These are phyloP conservation scores for Nicotiana benthamiana DNA, from an alignment of 257 asterid species.

Conservation along the genomic window DNA sequence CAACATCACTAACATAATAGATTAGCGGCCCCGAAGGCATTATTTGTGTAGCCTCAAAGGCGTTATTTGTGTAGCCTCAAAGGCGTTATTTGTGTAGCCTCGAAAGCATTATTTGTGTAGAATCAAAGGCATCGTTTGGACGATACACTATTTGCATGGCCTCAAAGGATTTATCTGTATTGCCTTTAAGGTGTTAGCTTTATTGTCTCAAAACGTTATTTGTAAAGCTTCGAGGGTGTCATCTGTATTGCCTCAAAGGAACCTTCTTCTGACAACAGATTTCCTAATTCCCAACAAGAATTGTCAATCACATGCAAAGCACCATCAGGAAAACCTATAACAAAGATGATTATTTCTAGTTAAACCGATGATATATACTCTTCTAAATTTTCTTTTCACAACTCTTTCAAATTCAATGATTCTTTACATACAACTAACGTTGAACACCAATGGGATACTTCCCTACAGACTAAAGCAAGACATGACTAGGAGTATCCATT, in stretches of 20 bases:
- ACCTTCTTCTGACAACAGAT: not conserved
- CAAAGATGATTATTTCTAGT: not conserved
- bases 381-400: not conserved
- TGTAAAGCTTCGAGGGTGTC: no score
- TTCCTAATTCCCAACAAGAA: not conserved
- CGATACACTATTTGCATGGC: no score
- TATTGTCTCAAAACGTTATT: no score
- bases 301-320: not conserved
- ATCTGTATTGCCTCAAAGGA: not conserved
- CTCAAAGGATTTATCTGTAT: no score
- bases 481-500: not conserved
- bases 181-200: no score
- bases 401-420: not conserved
- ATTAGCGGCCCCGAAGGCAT: no score
- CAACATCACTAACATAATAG: not conserved
- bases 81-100: no score
- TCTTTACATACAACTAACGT: not conserved
- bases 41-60: no score
- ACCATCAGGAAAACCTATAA: not conserved
- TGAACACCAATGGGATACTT: not conserved
- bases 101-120: no score
- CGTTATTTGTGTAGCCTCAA: no score
- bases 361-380: not conserved
- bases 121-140: no score
- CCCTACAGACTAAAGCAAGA: not conserved